These are phyloP conservation scores for Dacryopinax spathularia DNA, from an alignment of 768 basidiomycete genomes.

Conservation along the genomic window DNA sequence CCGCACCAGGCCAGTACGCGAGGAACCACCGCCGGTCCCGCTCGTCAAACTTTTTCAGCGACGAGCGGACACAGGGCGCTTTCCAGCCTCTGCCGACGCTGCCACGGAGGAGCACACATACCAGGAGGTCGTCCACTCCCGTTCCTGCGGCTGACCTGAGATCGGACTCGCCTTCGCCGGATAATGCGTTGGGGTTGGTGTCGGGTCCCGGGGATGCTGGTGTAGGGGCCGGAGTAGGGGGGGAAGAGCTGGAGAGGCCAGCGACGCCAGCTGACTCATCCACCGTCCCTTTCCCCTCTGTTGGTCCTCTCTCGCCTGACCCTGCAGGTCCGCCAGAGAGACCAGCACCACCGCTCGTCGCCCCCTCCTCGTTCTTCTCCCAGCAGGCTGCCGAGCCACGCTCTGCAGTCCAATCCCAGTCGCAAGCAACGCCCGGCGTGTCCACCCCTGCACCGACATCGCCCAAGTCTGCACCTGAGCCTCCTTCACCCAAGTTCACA, in stretches of 20 bases:
- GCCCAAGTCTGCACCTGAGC: neutral
- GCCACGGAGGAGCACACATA: neutral
- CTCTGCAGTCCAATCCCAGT: neutral
- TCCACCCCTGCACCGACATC: neutral
- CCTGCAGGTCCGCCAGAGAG: neutral
- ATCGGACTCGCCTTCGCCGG: neutral
- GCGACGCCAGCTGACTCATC: neutral
- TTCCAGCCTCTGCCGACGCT: neutral
- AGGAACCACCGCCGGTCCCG: neutral
- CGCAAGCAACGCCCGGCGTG: too few species aligned
- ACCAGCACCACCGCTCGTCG: neutral
- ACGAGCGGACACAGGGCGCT: neutral
- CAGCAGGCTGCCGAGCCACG: neutral
- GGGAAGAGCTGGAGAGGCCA: too few species aligned
- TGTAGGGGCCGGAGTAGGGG: too few species aligned
- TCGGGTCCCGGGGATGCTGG: neutral
- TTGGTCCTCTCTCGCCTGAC: neutral
- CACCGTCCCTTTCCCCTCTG: neutral
- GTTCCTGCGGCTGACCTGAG: neutral
- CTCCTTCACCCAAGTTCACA: neutral
- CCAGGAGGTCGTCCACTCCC: neutral
- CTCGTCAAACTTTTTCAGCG: neutral
- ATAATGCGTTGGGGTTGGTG: neutral
- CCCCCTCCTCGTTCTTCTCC: neutral
- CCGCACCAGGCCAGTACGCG: neutral